phyloP scores from a whole-genome alignment of 2,329 filamentous ascomycete genomes.

The Alternaria hordeiaustralica region DNA sequence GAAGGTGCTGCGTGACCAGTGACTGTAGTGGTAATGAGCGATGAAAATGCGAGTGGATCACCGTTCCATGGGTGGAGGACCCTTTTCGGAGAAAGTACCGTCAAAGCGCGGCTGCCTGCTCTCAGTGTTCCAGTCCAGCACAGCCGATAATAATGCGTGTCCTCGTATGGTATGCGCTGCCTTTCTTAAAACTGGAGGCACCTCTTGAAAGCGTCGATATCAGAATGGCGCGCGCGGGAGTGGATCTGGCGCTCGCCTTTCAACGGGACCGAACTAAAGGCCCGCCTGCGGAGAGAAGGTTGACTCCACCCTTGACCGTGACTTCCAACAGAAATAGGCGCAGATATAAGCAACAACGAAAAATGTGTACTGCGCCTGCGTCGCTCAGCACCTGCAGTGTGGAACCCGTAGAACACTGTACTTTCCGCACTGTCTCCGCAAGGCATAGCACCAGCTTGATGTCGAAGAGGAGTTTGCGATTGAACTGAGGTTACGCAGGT shows the following conservation, averaged over 20 bases:
- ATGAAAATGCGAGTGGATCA: not conserved
- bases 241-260: slow-evolving; percentile 1
- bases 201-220: not conserved
- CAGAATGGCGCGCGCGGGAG: slow-evolving; percentile 2
- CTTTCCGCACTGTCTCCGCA: slow-evolving; percentile 3
- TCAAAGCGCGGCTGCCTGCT: not conserved
- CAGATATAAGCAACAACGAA: not conserved
- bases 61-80: slow-evolving; percentile 1
- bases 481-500: not conserved
- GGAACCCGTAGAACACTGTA: not conserved
- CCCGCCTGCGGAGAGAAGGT: slow-evolving; percentile 4
- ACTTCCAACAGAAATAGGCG: slow-evolving; percentile 17
- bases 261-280: slow-evolving; percentile 14
- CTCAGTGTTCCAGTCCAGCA: not conserved
- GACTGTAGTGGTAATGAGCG: not conserved
- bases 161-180: not conserved
- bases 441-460: slow-evolving; percentile 8
- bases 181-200: not conserved
- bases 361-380: not conserved
- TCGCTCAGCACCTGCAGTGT: not conserved
- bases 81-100: not conserved
- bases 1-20: not conserved
- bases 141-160: not conserved
- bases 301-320: slow-evolving; percentile 17
- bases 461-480: not conserved